These are phyloP conservation scores for Dothistroma pini DNA, from an alignment of 2,329 filamentous ascomycete genomes.

Conservation along the genomic window DNA sequence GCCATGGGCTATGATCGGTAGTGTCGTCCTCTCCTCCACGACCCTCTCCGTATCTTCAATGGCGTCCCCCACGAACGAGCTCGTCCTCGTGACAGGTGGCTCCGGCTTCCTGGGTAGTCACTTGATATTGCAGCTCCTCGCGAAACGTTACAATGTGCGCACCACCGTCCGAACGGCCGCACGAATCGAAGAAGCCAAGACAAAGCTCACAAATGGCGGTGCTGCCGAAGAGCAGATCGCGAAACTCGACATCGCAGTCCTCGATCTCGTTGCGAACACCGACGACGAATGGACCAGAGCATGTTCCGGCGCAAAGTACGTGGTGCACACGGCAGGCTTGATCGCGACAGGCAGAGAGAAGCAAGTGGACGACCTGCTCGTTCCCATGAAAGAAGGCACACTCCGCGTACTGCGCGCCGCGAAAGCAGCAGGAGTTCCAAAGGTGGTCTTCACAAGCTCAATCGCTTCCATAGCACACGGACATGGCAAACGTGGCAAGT, in stretches of 20 bases:
- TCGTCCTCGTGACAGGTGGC: constrained; percentile 48
- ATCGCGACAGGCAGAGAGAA: constrained; percentile 22
- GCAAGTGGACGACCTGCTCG: constrained; percentile 13
- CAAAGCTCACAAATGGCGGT: constrained; percentile 25
- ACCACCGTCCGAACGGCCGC: constrained; percentile 30
- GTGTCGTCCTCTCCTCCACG: not conserved
- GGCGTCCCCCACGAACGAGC: constrained; percentile 5
- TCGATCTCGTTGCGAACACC: constrained; percentile 12
- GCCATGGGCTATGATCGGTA: not conserved
- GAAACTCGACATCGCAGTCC: constrained; percentile 13
- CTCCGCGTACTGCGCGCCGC: constrained; percentile 13
- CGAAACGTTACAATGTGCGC: constrained; percentile 31
- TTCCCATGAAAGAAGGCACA: constrained; percentile 13
- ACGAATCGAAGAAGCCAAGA: constrained; percentile 23
- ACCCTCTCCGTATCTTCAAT: not conserved
- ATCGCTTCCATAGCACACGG: constrained; percentile 19
- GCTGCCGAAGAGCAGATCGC: constrained; percentile 17
- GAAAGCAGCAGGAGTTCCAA: constrained; percentile 10
- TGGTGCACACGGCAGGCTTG: constrained; percentile 17
- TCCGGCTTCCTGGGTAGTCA: constrained; percentile 44
- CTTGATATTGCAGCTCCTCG: constrained; percentile 28
- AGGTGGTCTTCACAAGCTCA: constrained; percentile 18
- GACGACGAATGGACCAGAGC: constrained; percentile 16
- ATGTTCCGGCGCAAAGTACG: constrained; percentile 11
- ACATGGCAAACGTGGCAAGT: constrained; percentile 13